These are phyloP conservation scores for Castanea crenata DNA, from an alignment of 306 rosid species.

Conservation along the genomic window DNA sequence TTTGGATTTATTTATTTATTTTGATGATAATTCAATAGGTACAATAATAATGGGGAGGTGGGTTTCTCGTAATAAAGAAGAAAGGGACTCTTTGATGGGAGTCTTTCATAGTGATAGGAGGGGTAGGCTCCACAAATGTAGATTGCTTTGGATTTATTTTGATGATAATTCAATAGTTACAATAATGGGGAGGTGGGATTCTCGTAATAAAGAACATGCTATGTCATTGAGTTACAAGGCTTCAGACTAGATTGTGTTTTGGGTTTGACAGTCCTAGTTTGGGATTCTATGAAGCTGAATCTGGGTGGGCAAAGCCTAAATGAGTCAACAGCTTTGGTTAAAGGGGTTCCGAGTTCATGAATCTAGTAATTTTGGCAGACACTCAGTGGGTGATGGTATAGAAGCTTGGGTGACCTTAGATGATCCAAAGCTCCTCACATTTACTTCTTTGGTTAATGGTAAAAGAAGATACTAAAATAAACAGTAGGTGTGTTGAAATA, in stretches of 20 bases:
- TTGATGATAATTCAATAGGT: too few relatives aligned
- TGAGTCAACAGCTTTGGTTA: constrained; percentile 28
- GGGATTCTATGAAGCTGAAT: constrained; percentile 30
- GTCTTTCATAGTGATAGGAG: constrained; percentile 9
- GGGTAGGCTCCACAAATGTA: not conserved
- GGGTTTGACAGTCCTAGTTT: constrained; percentile 27
- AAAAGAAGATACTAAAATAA: too few relatives aligned
- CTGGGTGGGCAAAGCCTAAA: constrained; percentile 39
- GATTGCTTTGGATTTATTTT: constrained; percentile 17
- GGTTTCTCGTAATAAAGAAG: not conserved
- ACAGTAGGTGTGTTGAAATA: too few relatives aligned
- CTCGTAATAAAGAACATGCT: not conserved
- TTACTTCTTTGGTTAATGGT: constrained; percentile 4
- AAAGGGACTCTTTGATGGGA: constrained; percentile 6
- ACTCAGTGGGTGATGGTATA: constrained; percentile 26
- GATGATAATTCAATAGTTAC: too few relatives aligned
- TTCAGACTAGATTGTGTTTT: too few relatives aligned
- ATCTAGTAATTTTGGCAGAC: constrained; percentile 18
- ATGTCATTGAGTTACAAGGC: too few relatives aligned
- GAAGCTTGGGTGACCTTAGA: constrained; percentile 37
- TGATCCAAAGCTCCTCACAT: constrained; percentile 16
- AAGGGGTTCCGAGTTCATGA: constrained; percentile 19
- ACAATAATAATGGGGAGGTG: too few relatives aligned
- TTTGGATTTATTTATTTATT: constrained; percentile 1
- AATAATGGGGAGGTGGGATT: too few relatives aligned